Evolutionary conservation across 75 land plant species (phyloP).

Genomic region (Selaginella moellendorffii): DNA sequence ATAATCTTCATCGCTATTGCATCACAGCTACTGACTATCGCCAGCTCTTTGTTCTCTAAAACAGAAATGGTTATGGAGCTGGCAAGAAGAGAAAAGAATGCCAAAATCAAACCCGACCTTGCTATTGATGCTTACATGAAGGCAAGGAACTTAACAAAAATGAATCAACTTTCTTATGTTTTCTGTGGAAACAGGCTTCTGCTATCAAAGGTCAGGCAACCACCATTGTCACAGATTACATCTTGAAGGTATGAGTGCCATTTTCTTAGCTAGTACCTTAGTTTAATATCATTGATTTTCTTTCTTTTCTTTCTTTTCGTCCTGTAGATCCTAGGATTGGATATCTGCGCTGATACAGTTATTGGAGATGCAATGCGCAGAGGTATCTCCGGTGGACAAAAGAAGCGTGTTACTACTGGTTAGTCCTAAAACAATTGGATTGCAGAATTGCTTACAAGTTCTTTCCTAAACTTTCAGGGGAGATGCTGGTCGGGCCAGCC

Average conservation of each 20-base stretch:
- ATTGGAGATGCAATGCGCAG: slow-evolving; percentile 4
- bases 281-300: background rate
- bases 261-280: background rate
- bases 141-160: background rate
- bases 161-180: background rate
- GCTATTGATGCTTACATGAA: slow-evolving; percentile 25
- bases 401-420: background rate
- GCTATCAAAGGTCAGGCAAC: slow-evolving; percentile 37
- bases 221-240: slow-evolving; percentile 40
- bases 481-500: slow-evolving; percentile 1
- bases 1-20: background rate
- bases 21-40: background rate
- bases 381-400: slow-evolving; percentile 10
- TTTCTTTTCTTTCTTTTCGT: background rate
- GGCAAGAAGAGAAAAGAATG: slow-evolving; percentile 11
- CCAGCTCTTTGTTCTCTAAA: background rate
- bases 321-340: slow-evolving; percentile 2
- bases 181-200: slow-evolving; percentile 32
- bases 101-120: slow-evolving; percentile 15
- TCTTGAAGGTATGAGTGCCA: slow-evolving; percentile 57
- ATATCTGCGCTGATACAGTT: background rate
- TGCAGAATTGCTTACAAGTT: background rate
- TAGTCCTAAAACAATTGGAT: too few species aligned
- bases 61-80: slow-evolving; percentile 16
- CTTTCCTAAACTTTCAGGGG: background rate